Conservation (phyloP, 2,329 filamentous ascomycete species). For the Berkeleyomyces basicola region DNA sequence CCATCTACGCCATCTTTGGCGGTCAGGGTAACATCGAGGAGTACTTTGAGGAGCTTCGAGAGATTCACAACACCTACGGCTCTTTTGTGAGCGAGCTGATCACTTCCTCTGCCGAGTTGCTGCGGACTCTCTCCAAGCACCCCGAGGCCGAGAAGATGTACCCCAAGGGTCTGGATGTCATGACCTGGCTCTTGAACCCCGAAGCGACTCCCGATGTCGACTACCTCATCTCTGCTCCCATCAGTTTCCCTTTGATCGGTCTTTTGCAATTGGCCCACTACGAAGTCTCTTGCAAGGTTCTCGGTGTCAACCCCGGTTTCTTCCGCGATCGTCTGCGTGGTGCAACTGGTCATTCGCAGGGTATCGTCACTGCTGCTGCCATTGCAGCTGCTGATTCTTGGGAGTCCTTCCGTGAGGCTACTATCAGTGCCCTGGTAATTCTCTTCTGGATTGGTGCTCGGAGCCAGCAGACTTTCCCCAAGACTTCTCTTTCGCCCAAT, state of each 20-base stretch:
- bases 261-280: conserved; percentile 94
- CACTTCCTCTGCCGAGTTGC: conserved; percentile 61
- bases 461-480: conserved; percentile 92
- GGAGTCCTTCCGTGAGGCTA: conserved; percentile 74
- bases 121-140: conserved; percentile 72
- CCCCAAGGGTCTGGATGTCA: conserved; percentile 87
- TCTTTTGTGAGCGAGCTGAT: conserved; percentile 81
- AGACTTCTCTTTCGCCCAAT: conserved; percentile 79
- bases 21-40: conserved; percentile 98
- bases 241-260: conserved; percentile 91
- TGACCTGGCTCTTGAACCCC: conserved; percentile 78
- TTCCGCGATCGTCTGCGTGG: conserved; percentile 72
- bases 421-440: conserved; percentile 69
- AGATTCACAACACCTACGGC: conserved; percentile 80
- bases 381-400: conserved; percentile 83
- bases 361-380: conserved; percentile 81
- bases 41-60: conserved; percentile 93
- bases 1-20: conserved; percentile 86
- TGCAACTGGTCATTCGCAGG: conserved; percentile 91
- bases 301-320: conserved; percentile 78
- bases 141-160: conserved; percentile 87
- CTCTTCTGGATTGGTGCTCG: conserved; percentile 98
- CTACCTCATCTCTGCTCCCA: conserved; percentile 84
- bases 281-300: conserved; percentile 77
- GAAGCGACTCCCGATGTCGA: conserved; percentile 86